Evolutionary conservation across 73 alveolate genomes (phyloP).

Genomic region (Paramecium sonneborni): DNA sequence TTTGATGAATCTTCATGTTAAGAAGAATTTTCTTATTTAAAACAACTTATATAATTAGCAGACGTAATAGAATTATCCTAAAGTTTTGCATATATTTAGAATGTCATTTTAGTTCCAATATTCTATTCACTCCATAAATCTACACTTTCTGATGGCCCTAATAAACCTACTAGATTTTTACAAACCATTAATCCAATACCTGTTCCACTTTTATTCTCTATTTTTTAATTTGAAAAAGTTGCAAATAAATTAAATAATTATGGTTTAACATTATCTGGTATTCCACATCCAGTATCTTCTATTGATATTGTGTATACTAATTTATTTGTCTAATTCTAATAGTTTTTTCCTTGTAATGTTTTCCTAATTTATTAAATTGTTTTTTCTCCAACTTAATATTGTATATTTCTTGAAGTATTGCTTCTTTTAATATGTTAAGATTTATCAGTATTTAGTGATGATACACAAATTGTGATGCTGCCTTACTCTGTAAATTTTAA

Average conservation of each 20-base stretch:
- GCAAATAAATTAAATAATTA: conserved; percentile 57
- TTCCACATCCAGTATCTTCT: conserved; percentile 64
- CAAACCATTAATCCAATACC: conserved; percentile 67
- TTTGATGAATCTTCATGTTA: not conserved
- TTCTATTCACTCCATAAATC: conserved; percentile 43
- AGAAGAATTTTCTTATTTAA: not conserved
- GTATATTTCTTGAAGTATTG: not conserved
- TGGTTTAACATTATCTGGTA: conserved; percentile 43
- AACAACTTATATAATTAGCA: not conserved
- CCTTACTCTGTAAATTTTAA: conserved; percentile 61
- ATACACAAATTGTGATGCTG: not conserved
- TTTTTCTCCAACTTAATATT: not conserved
- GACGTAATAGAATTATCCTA: not conserved
- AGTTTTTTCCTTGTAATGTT: not conserved
- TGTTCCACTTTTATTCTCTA: conserved; percentile 56
- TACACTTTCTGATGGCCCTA: conserved; percentile 47
- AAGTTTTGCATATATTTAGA: conserved; percentile 2
- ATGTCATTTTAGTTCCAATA: conserved; percentile 34
- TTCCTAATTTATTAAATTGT: not conserved
- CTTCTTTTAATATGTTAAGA: not conserved
- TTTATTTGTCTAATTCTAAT: not conserved
- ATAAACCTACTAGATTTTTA: conserved; percentile 43
- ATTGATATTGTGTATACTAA: not conserved
- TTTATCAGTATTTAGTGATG: not conserved
- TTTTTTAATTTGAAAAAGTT: conserved; percentile 39